Evolutionary conservation across 352 stramenopile species (phyloP).

Genomic region (Globisporangium uncinulatum): DNA sequence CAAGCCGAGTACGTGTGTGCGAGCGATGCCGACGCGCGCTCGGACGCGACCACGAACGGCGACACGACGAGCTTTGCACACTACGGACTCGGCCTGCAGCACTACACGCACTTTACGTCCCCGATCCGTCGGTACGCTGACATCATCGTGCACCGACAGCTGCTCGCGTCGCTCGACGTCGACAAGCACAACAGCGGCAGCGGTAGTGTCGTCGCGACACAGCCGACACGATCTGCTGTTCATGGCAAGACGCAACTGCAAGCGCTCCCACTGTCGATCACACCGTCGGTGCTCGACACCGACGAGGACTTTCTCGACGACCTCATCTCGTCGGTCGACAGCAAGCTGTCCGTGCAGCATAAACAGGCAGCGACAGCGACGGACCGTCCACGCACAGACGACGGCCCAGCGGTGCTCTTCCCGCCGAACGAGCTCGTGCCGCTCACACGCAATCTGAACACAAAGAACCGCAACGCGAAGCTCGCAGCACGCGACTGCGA

Average conservation of each 20-base stretch:
- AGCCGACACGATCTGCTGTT: no score
- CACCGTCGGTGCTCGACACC: constrained; percentile 50
- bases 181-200: background rate
- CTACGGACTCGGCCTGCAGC: constrained; percentile 85
- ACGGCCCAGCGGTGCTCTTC: constrained; percentile 27
- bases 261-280: constrained; percentile 37
- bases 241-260: no score
- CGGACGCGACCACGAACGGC: constrained; percentile 25
- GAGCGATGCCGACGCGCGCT: constrained; percentile 40
- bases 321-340: constrained; percentile 58
- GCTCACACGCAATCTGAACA: constrained; percentile 86
- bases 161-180: constrained; percentile 50
- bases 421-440: constrained; percentile 60
- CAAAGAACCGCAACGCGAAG: constrained; percentile 88
- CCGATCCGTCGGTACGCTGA: constrained; percentile 90
- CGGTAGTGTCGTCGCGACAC: background rate
- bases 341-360: constrained; percentile 34
- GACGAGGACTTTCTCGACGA: constrained; percentile 62
- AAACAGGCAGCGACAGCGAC: background rate
- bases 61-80: constrained; percentile 69
- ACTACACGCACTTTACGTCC: constrained; percentile 92
- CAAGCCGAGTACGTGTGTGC: constrained; percentile 92
- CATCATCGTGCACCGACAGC: constrained; percentile 88
- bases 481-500: constrained; percentile 85
- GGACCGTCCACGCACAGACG: background rate